Conservation (phyloP, 2,329 filamentous ascomycete genomes). For the Pseudogymnoascus sp. region DNA sequence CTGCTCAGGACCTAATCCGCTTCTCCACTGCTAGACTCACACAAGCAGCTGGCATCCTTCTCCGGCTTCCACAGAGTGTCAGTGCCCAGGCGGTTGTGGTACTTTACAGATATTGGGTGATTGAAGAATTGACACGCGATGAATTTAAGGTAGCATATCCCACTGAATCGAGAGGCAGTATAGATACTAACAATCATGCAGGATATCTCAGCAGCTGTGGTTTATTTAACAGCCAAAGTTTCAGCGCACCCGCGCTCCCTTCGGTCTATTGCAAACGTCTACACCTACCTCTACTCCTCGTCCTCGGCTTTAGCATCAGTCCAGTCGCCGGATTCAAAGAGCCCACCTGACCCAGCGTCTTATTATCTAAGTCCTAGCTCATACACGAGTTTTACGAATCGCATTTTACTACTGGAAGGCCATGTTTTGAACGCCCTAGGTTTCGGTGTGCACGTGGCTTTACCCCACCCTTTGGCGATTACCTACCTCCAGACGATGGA, state of each 20-base stretch:
- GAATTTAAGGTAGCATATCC: conserved; percentile 40
- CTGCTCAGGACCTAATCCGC: conserved; percentile 66
- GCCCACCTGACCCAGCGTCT: conserved; percentile 39
- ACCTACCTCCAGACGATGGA: conserved; percentile 91
- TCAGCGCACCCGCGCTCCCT: conserved; percentile 70
- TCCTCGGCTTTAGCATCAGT: conserved; percentile 37
- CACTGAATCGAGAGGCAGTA: conserved; percentile 5
- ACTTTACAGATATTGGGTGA: conserved; percentile 73
- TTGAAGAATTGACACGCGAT: conserved; percentile 45
- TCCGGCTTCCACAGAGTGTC: conserved; percentile 78
- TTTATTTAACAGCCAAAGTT: conserved; percentile 80
- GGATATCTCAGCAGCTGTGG: conserved; percentile 73
- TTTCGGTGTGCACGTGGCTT: conserved; percentile 77
- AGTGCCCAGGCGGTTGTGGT: conserved; percentile 81
- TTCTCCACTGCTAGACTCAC: conserved; percentile 67
- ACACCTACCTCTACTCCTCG: conserved; percentile 68
- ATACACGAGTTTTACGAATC: conserved; percentile 59
- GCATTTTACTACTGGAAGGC: conserved; percentile 68
- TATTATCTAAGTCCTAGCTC: conserved; percentile 69
- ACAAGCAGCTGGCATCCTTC: conserved; percentile 71
- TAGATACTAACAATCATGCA: conserved; percentile 32
- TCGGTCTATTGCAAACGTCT: conserved; percentile 77
- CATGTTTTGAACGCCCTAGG: conserved; percentile 68
- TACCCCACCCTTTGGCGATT: conserved; percentile 80
- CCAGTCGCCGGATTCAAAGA: conserved; percentile 9